phyloP scores from a whole-genome alignment of 495 filamentous ascomycete genomes.

The Annulohypoxylon maeteangense region DNA sequence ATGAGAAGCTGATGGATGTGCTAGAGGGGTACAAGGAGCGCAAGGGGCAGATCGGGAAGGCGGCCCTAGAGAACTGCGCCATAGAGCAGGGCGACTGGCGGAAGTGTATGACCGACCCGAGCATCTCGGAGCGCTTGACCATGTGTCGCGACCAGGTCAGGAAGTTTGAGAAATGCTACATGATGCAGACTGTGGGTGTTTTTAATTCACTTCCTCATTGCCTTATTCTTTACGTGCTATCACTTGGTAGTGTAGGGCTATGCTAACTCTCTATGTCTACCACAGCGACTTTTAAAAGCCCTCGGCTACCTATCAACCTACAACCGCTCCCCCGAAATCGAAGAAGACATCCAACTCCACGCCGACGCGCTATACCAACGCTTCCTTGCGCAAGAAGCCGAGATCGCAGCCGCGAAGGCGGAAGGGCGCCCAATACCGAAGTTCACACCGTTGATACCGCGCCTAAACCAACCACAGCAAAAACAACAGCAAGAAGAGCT shows the following conservation, averaged over 20 bases:
- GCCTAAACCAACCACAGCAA: conserved; percentile 27
- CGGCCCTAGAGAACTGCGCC: conserved; percentile 93
- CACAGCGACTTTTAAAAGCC: conserved; percentile 83
- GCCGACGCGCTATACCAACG: conserved; percentile 88
- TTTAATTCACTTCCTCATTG: background rate
- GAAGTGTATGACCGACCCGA: conserved; percentile 77
- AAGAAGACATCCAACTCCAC: conserved; percentile 95
- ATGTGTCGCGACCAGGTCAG: conserved; percentile 79
- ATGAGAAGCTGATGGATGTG: conserved; percentile 78
- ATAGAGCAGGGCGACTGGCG: conserved; percentile 80
- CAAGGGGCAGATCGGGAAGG: conserved; percentile 77
- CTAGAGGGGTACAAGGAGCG: conserved; percentile 86
- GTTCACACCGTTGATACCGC: conserved; percentile 58
- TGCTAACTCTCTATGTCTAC: background rate
- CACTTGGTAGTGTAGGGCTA: background rate
- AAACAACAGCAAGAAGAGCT: conserved; percentile 39
- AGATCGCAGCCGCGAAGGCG: conserved; percentile 71
- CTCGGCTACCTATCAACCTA: conserved; percentile 83
- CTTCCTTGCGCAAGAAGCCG: conserved; percentile 80
- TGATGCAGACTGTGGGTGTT: conserved; percentile 75
- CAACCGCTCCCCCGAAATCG: conserved; percentile 70
- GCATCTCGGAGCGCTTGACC: conserved; percentile 66
- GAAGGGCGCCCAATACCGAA: conserved; percentile 64
- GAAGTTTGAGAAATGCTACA: conserved; percentile 82
- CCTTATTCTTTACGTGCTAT: background rate